Base-by-base conservation (phyloP, 2,329 filamentous ascomycete genomes). In the Rachicladosporium sp. region DNA sequence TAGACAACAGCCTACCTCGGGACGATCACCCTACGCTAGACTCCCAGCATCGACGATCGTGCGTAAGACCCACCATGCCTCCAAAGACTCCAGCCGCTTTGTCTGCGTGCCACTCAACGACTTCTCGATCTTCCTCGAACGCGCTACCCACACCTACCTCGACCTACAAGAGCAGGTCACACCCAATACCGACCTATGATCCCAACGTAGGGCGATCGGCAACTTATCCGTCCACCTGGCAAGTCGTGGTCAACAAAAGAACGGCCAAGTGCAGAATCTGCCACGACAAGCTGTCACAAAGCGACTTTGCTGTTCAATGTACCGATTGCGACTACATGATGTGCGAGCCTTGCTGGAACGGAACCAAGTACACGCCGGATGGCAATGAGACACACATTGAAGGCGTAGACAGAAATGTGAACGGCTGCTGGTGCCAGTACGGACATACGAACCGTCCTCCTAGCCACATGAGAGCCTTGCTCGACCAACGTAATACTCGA, bases 211-310 rank as follows among this genome's bases (percentile, higher is more conserved):
- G 29, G 12, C 39, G 39, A 4, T 23, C 31, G 7, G 21, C 29
- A 6, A 15, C 33, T 21, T 41, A 41, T 15, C 34, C 34, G 7
- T 47, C 42, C 33, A 10, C 41, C 27, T 50, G 42, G 42, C 35
- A 11, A 15, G 42, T 42, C 31, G 44, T 47, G 40, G 31, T 23
- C 21, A 43, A 42, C 21, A 43, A 44, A 32, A 47, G 47, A 34
- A 51, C 50, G 11, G 41, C 41, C 29, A 51, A 51, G 33, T 53
- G 50, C 43, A 42, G 43, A 29, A 29, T 47, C 29, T 53, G 50
- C 38, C 33, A 36, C 27, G 11, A 42, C 27, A 41, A 43, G 7
- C 39, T 49, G 21, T 34, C 39, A 4, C 30, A 35, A 11, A 45
- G 43, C 15, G 31, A 37, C n/a, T 50, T 42, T 37, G 45, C 42